Conservation (phyloP, 441 rosid species). For the Bruguiera hainesii region DNA sequence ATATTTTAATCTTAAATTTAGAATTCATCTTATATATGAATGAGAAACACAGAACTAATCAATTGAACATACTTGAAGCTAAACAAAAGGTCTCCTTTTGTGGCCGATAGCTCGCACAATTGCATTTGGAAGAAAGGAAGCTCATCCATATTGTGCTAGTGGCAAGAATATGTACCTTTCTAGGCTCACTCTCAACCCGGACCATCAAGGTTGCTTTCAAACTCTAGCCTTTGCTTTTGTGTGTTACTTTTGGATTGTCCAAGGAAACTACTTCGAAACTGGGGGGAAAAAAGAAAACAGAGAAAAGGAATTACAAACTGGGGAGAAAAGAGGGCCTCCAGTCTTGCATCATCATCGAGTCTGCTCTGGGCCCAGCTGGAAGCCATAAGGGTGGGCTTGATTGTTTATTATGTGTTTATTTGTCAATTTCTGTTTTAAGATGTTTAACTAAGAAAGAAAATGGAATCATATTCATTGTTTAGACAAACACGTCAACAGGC, state of each 20-base stretch:
- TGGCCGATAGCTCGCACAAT: background rate
- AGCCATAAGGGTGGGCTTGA: conserved; percentile 8
- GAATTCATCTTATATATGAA: too few relatives aligned
- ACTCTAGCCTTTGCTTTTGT: background rate
- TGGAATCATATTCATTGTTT: conserved; percentile 32
- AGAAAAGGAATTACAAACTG: too few relatives aligned
- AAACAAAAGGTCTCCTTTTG: background rate
- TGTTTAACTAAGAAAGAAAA: conserved; percentile 7
- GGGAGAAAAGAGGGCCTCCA: conserved; percentile 16
- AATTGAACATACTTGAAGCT: too few relatives aligned
- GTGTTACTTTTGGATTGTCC: conserved; percentile 21
- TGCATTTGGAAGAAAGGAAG: conserved; percentile 12
- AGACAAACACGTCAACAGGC: conserved; percentile 16
- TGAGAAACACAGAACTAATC: too few relatives aligned
- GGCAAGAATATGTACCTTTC: conserved; percentile 40
- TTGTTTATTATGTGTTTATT: background rate
- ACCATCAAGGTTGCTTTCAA: conserved; percentile 45
- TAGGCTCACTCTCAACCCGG: conserved; percentile 26
- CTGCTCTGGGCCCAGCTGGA: conserved; percentile 1
- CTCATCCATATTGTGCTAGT: conserved; percentile 3
- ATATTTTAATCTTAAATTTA: too few relatives aligned
- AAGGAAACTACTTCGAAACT: conserved; percentile 3
- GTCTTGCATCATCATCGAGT: background rate
- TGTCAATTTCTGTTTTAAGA: conserved; percentile 3
- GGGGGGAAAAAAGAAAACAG: background rate